A percentile compares a stretch with the other conserved stretches of the same genome.
phyloP scores from a whole-genome alignment of 805 yeast genomes.

The Dipodascus geniculatus region DNA sequence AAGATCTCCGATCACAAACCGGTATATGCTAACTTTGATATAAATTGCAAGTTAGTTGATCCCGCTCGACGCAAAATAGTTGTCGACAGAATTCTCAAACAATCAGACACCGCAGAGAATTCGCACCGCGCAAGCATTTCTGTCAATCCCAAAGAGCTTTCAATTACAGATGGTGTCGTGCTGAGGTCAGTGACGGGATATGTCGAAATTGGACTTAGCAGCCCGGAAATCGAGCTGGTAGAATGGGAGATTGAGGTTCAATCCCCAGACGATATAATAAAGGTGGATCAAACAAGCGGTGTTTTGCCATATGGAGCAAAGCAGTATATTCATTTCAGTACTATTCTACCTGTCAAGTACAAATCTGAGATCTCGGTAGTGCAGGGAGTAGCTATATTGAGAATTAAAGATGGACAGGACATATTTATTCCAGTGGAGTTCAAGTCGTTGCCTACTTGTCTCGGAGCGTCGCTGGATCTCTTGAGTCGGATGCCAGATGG shows the following conservation, averaged over 20 bases:
- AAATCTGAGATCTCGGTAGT: constrained; percentile 10
- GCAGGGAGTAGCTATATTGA: constrained; percentile 19
- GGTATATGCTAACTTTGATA: constrained; percentile 30
- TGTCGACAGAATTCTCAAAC: constrained; percentile 29
- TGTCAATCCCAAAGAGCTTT: constrained; percentile 28
- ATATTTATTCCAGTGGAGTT: constrained; percentile 20
- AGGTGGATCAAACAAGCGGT: constrained; percentile 22
- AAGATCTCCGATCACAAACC: constrained; percentile 48
- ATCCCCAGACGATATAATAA: not conserved
- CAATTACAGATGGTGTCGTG: constrained; percentile 19
- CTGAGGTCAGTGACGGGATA: constrained; percentile 15
- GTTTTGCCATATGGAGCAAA: constrained; percentile 21
- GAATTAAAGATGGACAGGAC: constrained; percentile 23
- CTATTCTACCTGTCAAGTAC: constrained; percentile 2
- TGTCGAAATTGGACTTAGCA: constrained; percentile 25
- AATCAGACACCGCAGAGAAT: constrained; percentile 35
- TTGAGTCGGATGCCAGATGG: constrained; percentile 16
- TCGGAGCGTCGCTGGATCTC: constrained; percentile 23
- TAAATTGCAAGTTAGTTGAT: constrained; percentile 29
- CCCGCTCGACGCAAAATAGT: constrained; percentile 25
- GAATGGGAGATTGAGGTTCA: constrained; percentile 25
- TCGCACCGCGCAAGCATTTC: constrained; percentile 30
- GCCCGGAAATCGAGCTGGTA: constrained; percentile 24
- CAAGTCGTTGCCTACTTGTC: constrained; percentile 20
- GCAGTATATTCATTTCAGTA: constrained; percentile 14